Conservation (phyloP, 176 grass and related monocot genomes). For the Ensete glaucum region DNA sequence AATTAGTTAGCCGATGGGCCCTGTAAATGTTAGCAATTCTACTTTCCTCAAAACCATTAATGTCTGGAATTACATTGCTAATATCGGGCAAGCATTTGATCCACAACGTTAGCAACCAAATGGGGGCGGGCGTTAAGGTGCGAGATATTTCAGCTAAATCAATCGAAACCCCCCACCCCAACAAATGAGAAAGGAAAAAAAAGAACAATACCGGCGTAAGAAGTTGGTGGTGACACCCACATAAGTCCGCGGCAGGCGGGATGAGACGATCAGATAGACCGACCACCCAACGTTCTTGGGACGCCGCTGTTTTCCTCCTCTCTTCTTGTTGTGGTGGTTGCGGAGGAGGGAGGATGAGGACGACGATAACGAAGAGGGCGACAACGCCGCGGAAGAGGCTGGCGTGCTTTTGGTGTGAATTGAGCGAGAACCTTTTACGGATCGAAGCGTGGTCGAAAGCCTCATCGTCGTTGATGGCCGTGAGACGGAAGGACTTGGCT, state of each 20-base stretch:
- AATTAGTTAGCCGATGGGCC: no score
- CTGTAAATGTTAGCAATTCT: no score
- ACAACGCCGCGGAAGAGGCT: slow-evolving; percentile 4
- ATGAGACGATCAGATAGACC: slow-evolving; percentile 54
- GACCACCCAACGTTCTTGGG: slow-evolving; percentile 28
- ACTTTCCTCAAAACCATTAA: no score
- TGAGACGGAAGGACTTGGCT: no score
- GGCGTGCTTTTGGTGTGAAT: not conserved
- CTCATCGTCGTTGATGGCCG: slow-evolving; percentile 19
- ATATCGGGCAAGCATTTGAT: no score
- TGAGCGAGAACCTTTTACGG: slow-evolving; percentile 20
- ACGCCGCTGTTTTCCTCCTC: slow-evolving; percentile 19
- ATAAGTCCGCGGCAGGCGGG: slow-evolving; percentile 43
- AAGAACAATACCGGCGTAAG: slow-evolving; percentile 40
- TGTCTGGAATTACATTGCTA: no score
- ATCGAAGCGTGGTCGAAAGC: slow-evolving; percentile 40
- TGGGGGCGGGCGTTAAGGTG: no score
- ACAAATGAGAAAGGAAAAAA: not conserved
- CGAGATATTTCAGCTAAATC: no score
- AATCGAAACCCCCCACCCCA: not conserved
- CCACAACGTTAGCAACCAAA: no score
- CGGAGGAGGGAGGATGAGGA: not conserved
- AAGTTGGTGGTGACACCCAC: slow-evolving; percentile 89
- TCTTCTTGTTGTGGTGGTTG: not conserved
- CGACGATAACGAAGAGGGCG: not conserved